Evolutionary conservation across 257 asterid genomes (phyloP).

Genomic region (Primulina eburnea): DNA sequence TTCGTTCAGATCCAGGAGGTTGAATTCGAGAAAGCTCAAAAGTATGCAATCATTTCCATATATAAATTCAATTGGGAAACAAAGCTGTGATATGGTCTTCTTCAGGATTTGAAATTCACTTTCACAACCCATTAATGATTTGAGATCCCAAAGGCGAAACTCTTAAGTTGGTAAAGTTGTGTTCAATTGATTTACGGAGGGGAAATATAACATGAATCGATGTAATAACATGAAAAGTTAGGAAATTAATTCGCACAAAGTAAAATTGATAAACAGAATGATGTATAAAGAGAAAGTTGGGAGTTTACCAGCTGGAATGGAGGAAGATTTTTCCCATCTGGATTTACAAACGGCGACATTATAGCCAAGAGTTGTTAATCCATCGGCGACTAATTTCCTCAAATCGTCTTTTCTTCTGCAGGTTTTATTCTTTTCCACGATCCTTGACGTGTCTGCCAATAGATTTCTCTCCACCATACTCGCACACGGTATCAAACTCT

Average conservation of each 20-base stretch:
- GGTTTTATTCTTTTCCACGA: constrained; percentile 69
- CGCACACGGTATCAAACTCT: constrained; percentile 79
- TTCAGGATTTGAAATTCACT: neutral
- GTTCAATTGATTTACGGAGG: neutral
- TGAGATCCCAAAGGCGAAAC: neutral
- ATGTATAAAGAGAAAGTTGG: neutral
- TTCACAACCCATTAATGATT: too few species aligned
- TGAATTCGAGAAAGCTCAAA: neutral
- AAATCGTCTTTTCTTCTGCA: constrained; percentile 62
- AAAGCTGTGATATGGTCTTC: neutral
- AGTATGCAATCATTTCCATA: neutral
- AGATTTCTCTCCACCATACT: constrained; percentile 69
- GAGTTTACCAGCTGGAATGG: constrained; percentile 76
- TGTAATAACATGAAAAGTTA: neutral
- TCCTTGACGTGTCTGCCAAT: constrained; percentile 68
- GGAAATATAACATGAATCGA: neutral
- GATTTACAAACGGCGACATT: constrained; percentile 80
- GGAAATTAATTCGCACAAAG: neutral
- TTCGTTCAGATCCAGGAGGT: neutral
- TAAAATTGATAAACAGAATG: neutral
- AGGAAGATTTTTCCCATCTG: constrained; percentile 77
- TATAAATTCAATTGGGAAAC: neutral
- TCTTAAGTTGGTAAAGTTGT: neutral
- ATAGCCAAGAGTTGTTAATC: constrained; percentile 55
- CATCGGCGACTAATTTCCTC: constrained; percentile 63